Evolutionary conservation across 305 asterid genomes (phyloP), one percentile per base, ranked within the genome.

Genomic region (Plantago coronopus): DNA sequence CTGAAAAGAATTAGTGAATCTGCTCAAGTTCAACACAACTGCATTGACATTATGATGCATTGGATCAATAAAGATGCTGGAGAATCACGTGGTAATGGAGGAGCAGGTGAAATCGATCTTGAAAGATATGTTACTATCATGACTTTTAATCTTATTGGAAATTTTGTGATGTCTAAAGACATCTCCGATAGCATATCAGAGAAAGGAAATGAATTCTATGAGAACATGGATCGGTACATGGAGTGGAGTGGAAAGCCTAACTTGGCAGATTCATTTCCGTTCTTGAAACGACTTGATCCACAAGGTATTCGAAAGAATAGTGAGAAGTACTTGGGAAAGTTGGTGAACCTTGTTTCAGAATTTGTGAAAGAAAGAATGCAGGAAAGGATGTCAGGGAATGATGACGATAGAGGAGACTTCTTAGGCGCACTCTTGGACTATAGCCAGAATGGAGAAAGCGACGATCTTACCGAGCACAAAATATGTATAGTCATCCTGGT

Each of bases 241-340:
- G 27, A 18, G 25, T 49, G 55, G 29, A 3, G 5, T 5, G 55
- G 55, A 25, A 49, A 1, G 11, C 55, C 55, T 0, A 49, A 49
- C 21, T 5, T 49, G 10, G 55, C 15, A 27, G 55, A 17, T 19
- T 3, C 16, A 6, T 18, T 49, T 21, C 55, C 55, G 15, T 49
- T 49, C 16, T 49, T 49, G 55, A 49, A 19, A 50, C 21, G 56
- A 31, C 1, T 50, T 50, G 56, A 50, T 22, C 56, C 56, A 16
- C 56, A 50, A 10, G 56, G 34, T 19, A 21, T 19, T n/a, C 20
- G 34, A 21, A 49, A 15, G 31, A 49, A 49, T 18, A 6, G 27
- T 6, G 27, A 19, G n/a, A 49, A 17, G 55, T 19, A 49, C 21
- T 49, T 49, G 25, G 27, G 14, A 18, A 18, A 10, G 55, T 49